A percentile compares a stretch with the other conserved stretches of the same genome.
Conservation (phyloP, 1,284 basidiomycete species). For the Chiua sp. region DNA sequence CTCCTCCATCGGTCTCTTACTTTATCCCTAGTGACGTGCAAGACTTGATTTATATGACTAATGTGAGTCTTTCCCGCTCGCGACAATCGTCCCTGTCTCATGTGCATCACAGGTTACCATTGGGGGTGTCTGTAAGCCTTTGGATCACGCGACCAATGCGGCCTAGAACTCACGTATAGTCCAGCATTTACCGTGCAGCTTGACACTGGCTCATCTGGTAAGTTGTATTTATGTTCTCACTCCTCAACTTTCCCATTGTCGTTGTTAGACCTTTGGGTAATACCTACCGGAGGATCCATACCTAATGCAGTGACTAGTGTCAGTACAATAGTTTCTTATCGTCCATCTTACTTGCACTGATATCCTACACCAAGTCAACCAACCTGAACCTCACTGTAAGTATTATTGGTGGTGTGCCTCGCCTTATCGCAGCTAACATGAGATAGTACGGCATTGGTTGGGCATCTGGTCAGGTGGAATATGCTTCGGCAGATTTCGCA, state of each 20-base stretch:
- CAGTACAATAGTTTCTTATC: constrained; percentile 29
- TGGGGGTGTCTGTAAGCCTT: constrained; percentile 58
- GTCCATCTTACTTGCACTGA: constrained; percentile 9
- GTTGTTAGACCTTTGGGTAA: constrained; percentile 72
- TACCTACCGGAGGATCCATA: constrained; percentile 53
- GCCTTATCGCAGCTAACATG: constrained; percentile 6
- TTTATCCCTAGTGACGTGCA: constrained; percentile 57
- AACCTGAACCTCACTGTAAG: constrained; percentile 67
- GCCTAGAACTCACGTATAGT: constrained; percentile 2
- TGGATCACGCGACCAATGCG: not conserved
- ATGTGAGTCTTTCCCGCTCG: constrained; percentile 51
- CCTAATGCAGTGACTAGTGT: constrained; percentile 61
- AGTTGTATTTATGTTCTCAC: constrained; percentile 43
- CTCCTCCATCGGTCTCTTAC: not conserved
- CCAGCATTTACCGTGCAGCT: constrained; percentile 72
- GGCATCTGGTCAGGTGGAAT: constrained; percentile 67
- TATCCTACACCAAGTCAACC: constrained; percentile 39
- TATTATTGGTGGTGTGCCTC: not conserved
- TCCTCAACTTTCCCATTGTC: not conserved
- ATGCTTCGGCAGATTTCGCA: constrained; percentile 67
- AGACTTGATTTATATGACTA: constrained; percentile 76
- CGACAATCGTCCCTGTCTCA: constrained; percentile 4
- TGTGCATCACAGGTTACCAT: constrained; percentile 58
- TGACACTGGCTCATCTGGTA: constrained; percentile 83
- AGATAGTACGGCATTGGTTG: constrained; percentile 79